phyloP scores from a whole-genome alignment of 2,329 filamentous ascomycete genomes.

The Rutstroemia sp. region DNA sequence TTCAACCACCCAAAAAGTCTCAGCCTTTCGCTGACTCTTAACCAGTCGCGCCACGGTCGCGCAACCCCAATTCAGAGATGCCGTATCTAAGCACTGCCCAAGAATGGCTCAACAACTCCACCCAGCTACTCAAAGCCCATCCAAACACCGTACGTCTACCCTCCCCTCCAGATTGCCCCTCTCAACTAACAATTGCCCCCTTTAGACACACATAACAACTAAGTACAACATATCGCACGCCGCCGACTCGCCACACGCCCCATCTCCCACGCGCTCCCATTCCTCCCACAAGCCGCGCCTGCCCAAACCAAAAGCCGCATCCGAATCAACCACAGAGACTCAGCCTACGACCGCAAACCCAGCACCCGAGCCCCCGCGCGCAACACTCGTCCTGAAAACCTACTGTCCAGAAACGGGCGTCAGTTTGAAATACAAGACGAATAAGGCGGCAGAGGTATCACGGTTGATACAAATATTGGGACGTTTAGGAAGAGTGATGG shows the following conservation, averaged over 20 bases:
- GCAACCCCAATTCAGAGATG: conserved; percentile 44
- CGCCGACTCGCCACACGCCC: conserved; percentile 26
- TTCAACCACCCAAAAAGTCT: too few relatives aligned
- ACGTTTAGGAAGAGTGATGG: conserved; percentile 63
- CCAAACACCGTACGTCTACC: conserved; percentile 64
- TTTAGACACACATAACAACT: conserved; percentile 81
- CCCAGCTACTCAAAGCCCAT: conserved; percentile 76
- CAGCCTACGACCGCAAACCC: conserved; percentile 26
- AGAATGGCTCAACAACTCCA: conserved; percentile 86
- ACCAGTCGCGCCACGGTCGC: not conserved
- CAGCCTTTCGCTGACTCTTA: too few relatives aligned
- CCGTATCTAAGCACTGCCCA: conserved; percentile 74
- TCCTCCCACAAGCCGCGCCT: conserved; percentile 19
- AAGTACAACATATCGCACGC: conserved; percentile 68
- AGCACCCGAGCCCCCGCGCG: conserved; percentile 47
- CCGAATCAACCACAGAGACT: conserved; percentile 23
- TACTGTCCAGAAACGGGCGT: conserved; percentile 78
- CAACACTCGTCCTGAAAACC: conserved; percentile 76
- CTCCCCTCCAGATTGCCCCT: not conserved
- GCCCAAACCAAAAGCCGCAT: conserved; percentile 24
- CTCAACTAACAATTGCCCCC: conserved; percentile 10
- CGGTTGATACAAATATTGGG: conserved; percentile 71
- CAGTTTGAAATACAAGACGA: conserved; percentile 84
- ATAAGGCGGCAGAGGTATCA: conserved; percentile 84
- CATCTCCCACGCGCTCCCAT: conserved; percentile 8